Evolutionary conservation across 139 green algal species (phyloP).

Genomic region (Haematococcus lacustris): DNA sequence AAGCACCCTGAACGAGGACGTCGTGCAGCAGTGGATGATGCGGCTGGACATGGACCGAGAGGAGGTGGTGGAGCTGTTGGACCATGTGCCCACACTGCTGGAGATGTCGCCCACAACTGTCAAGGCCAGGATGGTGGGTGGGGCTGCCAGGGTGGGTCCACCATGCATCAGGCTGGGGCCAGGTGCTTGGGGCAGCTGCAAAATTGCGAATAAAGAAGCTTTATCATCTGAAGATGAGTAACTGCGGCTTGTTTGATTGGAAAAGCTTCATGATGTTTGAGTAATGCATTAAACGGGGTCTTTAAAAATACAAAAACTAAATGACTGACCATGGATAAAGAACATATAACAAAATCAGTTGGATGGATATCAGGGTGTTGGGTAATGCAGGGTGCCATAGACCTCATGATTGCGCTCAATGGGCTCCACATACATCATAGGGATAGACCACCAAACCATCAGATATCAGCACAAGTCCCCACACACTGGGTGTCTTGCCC

Average conservation of each 20-base stretch:
- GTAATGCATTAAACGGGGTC: neutral
- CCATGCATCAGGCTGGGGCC: neutral
- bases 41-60: constrained; percentile 1
- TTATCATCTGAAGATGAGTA: neutral
- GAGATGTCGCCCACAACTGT: constrained; percentile 39
- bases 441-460: no score
- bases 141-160: no score
- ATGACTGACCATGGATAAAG: no score
- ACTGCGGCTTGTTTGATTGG: neutral
- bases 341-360: no score
- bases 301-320: neutral
- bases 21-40: neutral
- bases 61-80: constrained; percentile 30
- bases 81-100: constrained; percentile 28
- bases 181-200: neutral
- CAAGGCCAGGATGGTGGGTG: constrained; percentile 20
- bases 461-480: no score
- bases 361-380: no score
- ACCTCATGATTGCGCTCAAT: no score
- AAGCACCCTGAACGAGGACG: neutral
- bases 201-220: neutral
- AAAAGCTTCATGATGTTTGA: neutral
- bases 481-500: no score
- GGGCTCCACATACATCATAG: no score
- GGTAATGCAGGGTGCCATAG: no score